Conservation (phyloP, 2,329 filamentous ascomycete genomes). For the Penicillium crustosum region DNA sequence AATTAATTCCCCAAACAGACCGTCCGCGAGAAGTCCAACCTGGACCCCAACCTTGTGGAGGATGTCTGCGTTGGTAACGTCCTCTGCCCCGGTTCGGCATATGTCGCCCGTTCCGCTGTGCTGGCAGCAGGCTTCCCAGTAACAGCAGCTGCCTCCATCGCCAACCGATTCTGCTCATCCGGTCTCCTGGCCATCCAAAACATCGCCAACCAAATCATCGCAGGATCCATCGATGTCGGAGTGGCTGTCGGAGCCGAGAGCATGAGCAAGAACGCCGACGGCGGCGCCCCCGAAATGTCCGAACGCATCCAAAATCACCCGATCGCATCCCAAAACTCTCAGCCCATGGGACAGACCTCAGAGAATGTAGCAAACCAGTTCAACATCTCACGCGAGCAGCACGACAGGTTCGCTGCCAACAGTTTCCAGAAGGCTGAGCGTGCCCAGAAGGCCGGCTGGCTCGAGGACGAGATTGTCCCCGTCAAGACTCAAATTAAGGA, state of each 20-base stretch:
- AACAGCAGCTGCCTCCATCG: constrained; percentile 71
- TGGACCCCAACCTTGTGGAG: constrained; percentile 82
- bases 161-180: constrained; percentile 90
- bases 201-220: constrained; percentile 83
- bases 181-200: constrained; percentile 88
- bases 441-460: constrained; percentile 79
- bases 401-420: constrained; percentile 80
- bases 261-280: constrained; percentile 86
- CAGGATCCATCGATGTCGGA: constrained; percentile 88
- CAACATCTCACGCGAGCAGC: constrained; percentile 64
- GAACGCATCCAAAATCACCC: constrained; percentile 72
- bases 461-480: constrained; percentile 82
- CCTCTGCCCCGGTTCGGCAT: constrained; percentile 82
- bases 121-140: constrained; percentile 85
- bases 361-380: constrained; percentile 86
- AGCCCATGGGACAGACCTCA: constrained; percentile 89
- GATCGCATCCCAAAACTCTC: constrained; percentile 84
- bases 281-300: constrained; percentile 77
- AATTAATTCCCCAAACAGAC: constrained; percentile 43
- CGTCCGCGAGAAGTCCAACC: constrained; percentile 76
- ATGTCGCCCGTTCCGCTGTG: constrained; percentile 83
- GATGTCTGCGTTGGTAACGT: constrained; percentile 87
- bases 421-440: constrained; percentile 82
- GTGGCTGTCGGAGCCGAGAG: constrained; percentile 90
- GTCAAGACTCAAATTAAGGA: constrained; percentile 81